Percentiles rank a stretch among this genome's conserved stretches.
Evolutionary conservation across 257 asterid genomes (phyloP).

Genomic region (Scutellaria galericulata): DNA sequence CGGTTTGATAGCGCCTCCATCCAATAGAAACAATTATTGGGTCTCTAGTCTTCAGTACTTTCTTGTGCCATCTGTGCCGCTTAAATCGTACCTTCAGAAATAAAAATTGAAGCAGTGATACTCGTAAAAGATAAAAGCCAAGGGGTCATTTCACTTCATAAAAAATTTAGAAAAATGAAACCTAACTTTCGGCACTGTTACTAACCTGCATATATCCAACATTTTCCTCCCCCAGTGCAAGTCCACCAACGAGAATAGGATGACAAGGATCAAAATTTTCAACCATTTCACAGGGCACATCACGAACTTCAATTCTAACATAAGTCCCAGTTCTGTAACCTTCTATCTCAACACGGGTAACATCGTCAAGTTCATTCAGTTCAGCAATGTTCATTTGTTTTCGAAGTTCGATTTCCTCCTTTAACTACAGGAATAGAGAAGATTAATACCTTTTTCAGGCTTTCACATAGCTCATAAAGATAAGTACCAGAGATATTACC

Average conservation of each 20-base stretch:
- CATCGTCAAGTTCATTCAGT: constrained; percentile 89
- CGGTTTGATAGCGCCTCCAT: constrained; percentile 97
- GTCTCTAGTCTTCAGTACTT: constrained; percentile 94
- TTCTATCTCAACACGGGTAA: constrained; percentile 78
- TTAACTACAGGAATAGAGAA: constrained; percentile 55
- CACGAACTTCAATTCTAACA: constrained; percentile 83
- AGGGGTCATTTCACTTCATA: constrained; percentile 6
- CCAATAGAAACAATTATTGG: constrained; percentile 96
- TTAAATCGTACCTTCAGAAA: constrained; percentile 75
- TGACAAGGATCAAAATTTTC: constrained; percentile 92
- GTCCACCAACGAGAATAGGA: constrained; percentile 94
- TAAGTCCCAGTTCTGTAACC: constrained; percentile 92
- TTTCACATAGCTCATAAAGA: constrained; percentile 21
- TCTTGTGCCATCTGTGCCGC: constrained; percentile 98
- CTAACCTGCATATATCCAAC: constrained; percentile 97
- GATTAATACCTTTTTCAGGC: constrained; percentile 18
- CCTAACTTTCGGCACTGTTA: constrained; percentile 18
- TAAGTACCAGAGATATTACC: constrained; percentile 51
- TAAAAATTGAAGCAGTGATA: constrained; percentile 12
- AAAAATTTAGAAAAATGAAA: background rate
- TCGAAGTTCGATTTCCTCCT: constrained; percentile 85
- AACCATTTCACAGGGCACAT: constrained; percentile 92
- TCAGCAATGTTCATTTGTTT: constrained; percentile 83
- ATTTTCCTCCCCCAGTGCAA: constrained; percentile 87
- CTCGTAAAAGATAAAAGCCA: constrained; percentile 1